phyloP scores from a whole-genome alignment of 2,329 filamentous ascomycete genomes.

The Beauveria sp. region DNA sequence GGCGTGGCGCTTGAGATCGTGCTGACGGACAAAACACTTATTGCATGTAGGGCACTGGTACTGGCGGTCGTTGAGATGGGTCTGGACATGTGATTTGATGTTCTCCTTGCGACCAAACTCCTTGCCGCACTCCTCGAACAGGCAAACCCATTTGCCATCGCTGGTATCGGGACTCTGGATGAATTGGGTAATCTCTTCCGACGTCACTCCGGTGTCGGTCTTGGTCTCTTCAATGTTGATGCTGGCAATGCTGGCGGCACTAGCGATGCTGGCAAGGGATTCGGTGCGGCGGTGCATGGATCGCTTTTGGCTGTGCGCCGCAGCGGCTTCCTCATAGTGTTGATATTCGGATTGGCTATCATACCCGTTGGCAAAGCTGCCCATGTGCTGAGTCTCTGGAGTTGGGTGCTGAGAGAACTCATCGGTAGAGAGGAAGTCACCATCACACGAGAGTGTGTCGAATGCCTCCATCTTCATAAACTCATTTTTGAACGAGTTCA shows the following conservation, averaged over 20 bases:
- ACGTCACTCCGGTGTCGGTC: constrained; percentile 74
- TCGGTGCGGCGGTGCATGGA: constrained; percentile 48
- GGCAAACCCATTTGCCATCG: constrained; percentile 75
- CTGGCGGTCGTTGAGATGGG: constrained; percentile 91
- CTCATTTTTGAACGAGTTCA: constrained; percentile 39
- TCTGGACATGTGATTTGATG: constrained; percentile 97
- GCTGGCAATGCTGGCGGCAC: constrained; percentile 51
- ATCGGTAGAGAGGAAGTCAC: constrained; percentile 28
- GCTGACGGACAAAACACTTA: constrained; percentile 94
- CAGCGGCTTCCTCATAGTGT: constrained; percentile 14
- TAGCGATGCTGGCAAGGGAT: constrained; percentile 50
- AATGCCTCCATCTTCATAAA: constrained; percentile 33
- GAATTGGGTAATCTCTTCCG: constrained; percentile 72
- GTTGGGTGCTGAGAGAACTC: constrained; percentile 45
- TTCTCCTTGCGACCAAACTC: constrained; percentile 97
- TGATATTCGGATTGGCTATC: constrained; percentile 32
- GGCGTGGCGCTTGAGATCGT: constrained; percentile 93
- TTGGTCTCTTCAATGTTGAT: constrained; percentile 59
- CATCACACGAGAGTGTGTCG: constrained; percentile 25
- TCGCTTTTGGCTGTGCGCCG: constrained; percentile 17
- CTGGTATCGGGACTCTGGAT: constrained; percentile 63
- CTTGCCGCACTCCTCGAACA: constrained; percentile 74
- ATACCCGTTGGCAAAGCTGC: constrained; percentile 35
- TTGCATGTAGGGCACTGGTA: constrained; percentile 89
- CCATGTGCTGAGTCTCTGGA: constrained; percentile 42